Percentiles rank a stretch among this genome's conserved stretches.
These are phyloP conservation scores for Coemansia sp. DNA, from an alignment of 192 early-diverging fungal species.

Conservation along the genomic window DNA sequence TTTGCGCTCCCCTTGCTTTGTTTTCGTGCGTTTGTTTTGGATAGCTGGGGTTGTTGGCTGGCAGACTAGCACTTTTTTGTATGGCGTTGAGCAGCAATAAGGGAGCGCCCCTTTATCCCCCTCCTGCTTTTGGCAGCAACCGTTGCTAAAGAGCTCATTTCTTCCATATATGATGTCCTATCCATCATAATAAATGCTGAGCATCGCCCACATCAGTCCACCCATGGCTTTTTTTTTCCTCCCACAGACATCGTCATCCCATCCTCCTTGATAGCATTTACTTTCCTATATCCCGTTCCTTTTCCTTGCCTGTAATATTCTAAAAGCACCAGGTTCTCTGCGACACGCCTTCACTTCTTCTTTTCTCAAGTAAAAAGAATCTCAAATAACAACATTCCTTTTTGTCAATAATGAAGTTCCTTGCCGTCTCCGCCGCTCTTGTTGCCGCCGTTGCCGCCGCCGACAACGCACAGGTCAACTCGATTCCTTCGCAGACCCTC, in stretches of 20 bases:
- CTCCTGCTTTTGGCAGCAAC: neutral
- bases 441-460: slow-evolving; percentile 26
- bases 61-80: slow-evolving; percentile 1
- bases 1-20: neutral
- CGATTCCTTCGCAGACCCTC: slow-evolving; percentile 40
- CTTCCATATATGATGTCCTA: neutral
- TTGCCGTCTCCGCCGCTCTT: slow-evolving; percentile 25
- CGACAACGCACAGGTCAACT: slow-evolving; percentile 4
- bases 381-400: neutral
- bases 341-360: neutral
- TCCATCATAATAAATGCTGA: neutral
- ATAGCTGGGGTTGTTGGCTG: neutral
- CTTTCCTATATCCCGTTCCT: slow-evolving; percentile 10
- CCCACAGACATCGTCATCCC: slow-evolving; percentile 1
- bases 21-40: neutral
- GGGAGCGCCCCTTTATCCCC: slow-evolving; percentile 4
- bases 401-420: slow-evolving; percentile 33
- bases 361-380: neutral
- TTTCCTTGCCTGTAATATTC: slow-evolving; percentile 15
- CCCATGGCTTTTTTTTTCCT: neutral
- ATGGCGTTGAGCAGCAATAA: neutral
- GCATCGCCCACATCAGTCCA: neutral
- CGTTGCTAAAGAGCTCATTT: neutral
- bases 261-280: slow-evolving; percentile 7
- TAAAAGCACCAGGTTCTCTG: neutral